Conservation (phyloP, 441 rosid species). For the Raphanus hybrid region DNA sequence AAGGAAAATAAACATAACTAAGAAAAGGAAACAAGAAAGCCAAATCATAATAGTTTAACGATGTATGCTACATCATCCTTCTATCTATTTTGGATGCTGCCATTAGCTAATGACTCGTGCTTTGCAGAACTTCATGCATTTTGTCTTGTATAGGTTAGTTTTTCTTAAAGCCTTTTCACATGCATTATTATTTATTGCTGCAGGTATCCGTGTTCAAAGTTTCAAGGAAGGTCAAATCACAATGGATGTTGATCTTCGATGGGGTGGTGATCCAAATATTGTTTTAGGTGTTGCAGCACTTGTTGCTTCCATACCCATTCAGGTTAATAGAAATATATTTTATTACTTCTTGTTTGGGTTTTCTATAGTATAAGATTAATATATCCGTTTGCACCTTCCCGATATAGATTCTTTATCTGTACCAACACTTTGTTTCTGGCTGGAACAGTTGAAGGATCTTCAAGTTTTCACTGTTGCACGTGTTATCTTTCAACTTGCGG, state of each 20-base stretch:
- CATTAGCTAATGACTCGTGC: conserved; percentile 10
- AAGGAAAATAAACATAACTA: too few relatives aligned
- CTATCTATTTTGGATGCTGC: conserved; percentile 9
- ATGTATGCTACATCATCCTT: too few relatives aligned
- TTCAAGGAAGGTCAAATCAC: conserved; percentile 90
- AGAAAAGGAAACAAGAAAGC: too few relatives aligned
- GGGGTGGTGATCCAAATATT: conserved; percentile 99
- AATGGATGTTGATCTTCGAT: conserved; percentile 96
- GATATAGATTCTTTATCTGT: not conserved
- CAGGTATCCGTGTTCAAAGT: conserved; percentile 96
- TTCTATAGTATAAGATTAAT: not conserved
- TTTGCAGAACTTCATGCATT: conserved; percentile 6
- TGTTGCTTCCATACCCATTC: conserved; percentile 96
- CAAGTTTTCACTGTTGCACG: conserved; percentile 93
- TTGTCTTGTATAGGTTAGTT: not conserved
- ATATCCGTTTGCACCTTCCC: too few relatives aligned
- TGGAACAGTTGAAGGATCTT: conserved; percentile 91
- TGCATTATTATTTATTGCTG: conserved; percentile 37
- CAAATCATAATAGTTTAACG: too few relatives aligned
- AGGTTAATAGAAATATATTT: conserved; percentile 54
- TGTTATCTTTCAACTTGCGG: conserved; percentile 93
- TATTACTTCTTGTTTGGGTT: conserved; percentile 8
- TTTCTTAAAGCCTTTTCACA: conserved; percentile 1
- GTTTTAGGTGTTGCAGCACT: conserved; percentile 89
- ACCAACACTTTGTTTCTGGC: conserved; percentile 29